Evolutionary conservation across 2,329 filamentous ascomycete genomes (phyloP), one percentile per base, ranked within the genome.

Genomic region (Scopulariopsis brevicaulis): DNA sequence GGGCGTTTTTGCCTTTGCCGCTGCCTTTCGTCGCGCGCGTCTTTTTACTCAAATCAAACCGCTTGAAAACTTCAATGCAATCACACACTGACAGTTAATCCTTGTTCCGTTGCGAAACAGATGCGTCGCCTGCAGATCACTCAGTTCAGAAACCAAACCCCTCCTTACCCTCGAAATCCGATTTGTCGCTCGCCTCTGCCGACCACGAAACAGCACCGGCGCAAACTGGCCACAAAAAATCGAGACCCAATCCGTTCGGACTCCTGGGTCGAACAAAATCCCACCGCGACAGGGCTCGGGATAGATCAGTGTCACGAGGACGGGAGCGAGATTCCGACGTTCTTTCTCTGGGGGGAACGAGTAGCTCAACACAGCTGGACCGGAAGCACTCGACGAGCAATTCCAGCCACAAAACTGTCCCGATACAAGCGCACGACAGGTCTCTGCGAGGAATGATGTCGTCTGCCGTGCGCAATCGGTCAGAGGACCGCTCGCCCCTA

Each of bases 381-480:
- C 59, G 59, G 32, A 60, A 58, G 14, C 8, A 57, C 8, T 57
- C 56, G 15, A 53, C 53, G 34, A 58, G 56, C 20, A 54, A 50
- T 20, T 56, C 48, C 15, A 35, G 54, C 50, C 46, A 37, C 22
- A 57, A 22, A 28, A 57, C 55, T 1, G 82, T 87, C 11, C 83
- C 53, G 10, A 52, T 53, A 20, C 57, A 53, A 28, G 18, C 56
- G 15, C 80, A 83, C 64, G 89, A 91, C 59, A 81, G 85, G 63
- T 79, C 84, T 3, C 84, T 86, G 64, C 81, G 82, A 63, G 81
- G 86, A 52, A 85, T 86, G 73, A 85, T 89, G 75, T 77, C 74
- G 61, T 82, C 86, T 34, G 77, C 78, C 25, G 70, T 78, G 58
- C 81, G 89, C 61, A 90, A 88, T 63, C 84, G 86, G 64, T 91